Percentiles rank a stretch among this genome's conserved stretches.
Conservation (phyloP, 768 basidiomycete species). For the Tylopilus subfusipes region DNA sequence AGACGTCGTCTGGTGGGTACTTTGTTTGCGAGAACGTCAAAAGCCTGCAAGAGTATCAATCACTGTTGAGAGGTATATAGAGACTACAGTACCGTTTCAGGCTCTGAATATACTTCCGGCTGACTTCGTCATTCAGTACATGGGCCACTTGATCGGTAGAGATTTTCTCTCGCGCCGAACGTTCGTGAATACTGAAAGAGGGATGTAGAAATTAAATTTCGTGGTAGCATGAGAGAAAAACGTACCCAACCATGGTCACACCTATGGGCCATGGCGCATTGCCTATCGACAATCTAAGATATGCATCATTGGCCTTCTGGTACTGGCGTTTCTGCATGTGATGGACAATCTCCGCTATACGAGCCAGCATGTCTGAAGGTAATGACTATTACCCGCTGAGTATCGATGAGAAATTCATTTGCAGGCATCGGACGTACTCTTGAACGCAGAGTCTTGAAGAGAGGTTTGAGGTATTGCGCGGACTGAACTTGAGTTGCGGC, state of each 20-base stretch:
- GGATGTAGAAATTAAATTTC: background rate
- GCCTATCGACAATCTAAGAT: conserved; percentile 94
- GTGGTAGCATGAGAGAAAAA: conserved; percentile 4
- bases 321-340: conserved; percentile 96
- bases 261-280: conserved; percentile 99
- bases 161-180: conserved; percentile 97
- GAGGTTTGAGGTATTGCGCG: conserved; percentile 93
- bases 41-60: conserved; percentile 48
- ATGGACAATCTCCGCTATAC: conserved; percentile 92
- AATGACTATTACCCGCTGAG: conserved; percentile 51
- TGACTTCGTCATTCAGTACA: conserved; percentile 98
- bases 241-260: conserved; percentile 97
- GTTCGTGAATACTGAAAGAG: conserved; percentile 81
- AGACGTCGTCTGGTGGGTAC: conserved; percentile 89
- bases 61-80: background rate
- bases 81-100: conserved; percentile 72
- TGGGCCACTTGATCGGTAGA: conserved; percentile 96
- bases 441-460: conserved; percentile 87
- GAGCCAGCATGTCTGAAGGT: conserved; percentile 77
- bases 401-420: background rate
- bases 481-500: conserved; percentile 95
- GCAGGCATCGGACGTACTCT: conserved; percentile 53
- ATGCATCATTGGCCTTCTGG: conserved; percentile 94
- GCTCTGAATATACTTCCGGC: conserved; percentile 97
- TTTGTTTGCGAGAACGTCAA: conserved; percentile 96